A percentile compares a stretch with the other conserved stretches of the same genome.
These are phyloP conservation scores for Chalciporus pseudorubinellus DNA, from an alignment of 768 basidiomycete species.

Conservation along the genomic window DNA sequence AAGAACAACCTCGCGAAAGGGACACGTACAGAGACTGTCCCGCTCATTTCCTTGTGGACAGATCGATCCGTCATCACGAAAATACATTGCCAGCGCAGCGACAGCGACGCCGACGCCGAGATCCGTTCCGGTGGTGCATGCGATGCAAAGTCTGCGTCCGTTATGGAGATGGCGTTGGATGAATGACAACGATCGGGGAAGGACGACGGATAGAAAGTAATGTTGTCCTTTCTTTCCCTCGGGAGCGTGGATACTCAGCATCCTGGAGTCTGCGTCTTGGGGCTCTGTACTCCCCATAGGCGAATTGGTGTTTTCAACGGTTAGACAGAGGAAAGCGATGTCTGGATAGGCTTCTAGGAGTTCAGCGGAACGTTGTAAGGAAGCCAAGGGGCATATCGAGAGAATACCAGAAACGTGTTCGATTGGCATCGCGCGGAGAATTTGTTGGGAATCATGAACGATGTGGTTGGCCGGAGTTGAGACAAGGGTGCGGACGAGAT, in stretches of 20 bases:
- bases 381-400: constrained; percentile 36
- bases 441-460: background rate
- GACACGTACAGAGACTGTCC: constrained; percentile 22
- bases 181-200: constrained; percentile 51
- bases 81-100: constrained; percentile 55
- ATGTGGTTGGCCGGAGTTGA: background rate
- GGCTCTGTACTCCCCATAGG: background rate
- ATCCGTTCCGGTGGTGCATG: constrained; percentile 60
- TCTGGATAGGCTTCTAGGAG: background rate
- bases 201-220: constrained; percentile 44
- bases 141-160: constrained; percentile 43
- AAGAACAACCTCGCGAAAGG: background rate
- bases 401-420: constrained; percentile 39
- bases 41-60: constrained; percentile 3
- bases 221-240: constrained; percentile 55
- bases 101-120: constrained; percentile 61
- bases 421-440: constrained; percentile 14
- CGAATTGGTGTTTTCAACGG: background rate
- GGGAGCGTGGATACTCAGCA: constrained; percentile 27
- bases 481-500: constrained; percentile 19
- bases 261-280: background rate
- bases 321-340: constrained; percentile 20
- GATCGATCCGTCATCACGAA: constrained; percentile 50
- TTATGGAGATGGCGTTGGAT: constrained; percentile 38
- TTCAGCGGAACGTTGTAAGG: constrained; percentile 14